Evolutionary conservation across 129 eudicot genomes (phyloP).

Genomic region (Centrapalus pauciflorus): DNA sequence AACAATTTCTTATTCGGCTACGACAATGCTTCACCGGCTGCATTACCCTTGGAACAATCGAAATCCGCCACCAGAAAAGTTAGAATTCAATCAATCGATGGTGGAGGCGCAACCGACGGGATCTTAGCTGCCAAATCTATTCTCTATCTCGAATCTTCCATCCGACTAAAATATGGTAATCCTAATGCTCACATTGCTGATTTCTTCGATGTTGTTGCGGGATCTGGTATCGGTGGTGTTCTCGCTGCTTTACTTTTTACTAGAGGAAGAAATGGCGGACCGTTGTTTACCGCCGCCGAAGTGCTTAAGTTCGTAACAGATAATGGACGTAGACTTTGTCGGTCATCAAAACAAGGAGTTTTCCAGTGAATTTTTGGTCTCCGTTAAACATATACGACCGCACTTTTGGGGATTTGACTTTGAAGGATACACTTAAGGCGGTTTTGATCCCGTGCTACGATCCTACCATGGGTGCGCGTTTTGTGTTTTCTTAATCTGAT

Average conservation of each 20-base stretch:
- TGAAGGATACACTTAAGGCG: constrained; percentile 66
- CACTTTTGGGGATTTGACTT: constrained; percentile 45
- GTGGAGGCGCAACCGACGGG: constrained; percentile 57
- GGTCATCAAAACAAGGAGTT: constrained; percentile 17
- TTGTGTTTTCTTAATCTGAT: constrained; percentile 86
- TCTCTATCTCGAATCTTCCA: constrained; percentile 36
- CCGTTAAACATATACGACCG: constrained; percentile 30
- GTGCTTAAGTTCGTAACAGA: constrained; percentile 39
- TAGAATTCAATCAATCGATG: constrained; percentile 61
- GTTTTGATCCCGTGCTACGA: constrained; percentile 82
- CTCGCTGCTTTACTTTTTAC: constrained; percentile 60
- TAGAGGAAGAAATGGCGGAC: constrained; percentile 38
- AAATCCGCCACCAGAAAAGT: constrained; percentile 44
- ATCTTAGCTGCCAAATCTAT: constrained; percentile 58
- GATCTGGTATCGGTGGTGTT: constrained; percentile 67
- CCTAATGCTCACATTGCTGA: constrained; percentile 51
- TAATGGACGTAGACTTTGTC: constrained; percentile 23
- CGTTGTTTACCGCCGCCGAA: constrained; percentile 57
- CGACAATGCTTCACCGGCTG: constrained; percentile 2
- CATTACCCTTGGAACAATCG: constrained; percentile 8
- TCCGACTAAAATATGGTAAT: constrained; percentile 51
- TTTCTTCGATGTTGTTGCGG: constrained; percentile 76
- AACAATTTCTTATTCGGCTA: constrained; percentile 56
- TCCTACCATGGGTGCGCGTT: constrained; percentile 54
- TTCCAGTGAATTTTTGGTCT: constrained; percentile 27